A percentile compares a stretch with the other conserved stretches of the same genome.
Evolutionary conservation across 768 basidiomycete genomes (phyloP).

Genomic region (Auricularia sp.): DNA sequence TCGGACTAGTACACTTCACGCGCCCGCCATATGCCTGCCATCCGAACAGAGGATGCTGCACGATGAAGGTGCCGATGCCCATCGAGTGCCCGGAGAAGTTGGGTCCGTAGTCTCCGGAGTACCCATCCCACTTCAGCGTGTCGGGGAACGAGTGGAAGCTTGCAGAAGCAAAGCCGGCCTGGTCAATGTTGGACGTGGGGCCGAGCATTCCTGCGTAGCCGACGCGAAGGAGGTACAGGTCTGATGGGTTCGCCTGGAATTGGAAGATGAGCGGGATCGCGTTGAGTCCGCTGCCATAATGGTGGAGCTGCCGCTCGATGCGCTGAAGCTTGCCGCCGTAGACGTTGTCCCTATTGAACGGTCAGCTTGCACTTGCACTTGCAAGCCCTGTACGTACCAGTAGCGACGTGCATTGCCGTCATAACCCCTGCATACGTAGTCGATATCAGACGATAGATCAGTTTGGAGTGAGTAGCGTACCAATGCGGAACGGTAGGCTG

Average conservation of each 20-base stretch:
- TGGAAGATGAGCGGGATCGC: constrained; percentile 43
- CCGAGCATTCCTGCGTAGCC: constrained; percentile 45
- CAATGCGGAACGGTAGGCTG: constrained; percentile 50
- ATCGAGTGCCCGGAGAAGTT: constrained; percentile 47
- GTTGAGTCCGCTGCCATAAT: constrained; percentile 49
- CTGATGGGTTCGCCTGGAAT: constrained; percentile 37
- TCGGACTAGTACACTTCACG: constrained; percentile 28
- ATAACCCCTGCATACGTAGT: constrained; percentile 26
- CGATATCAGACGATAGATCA: background rate
- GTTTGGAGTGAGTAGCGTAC: constrained; percentile 10
- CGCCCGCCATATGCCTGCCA: constrained; percentile 52
- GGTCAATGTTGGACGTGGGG: constrained; percentile 46
- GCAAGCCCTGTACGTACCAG: constrained; percentile 27
- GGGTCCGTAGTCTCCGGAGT: constrained; percentile 52
- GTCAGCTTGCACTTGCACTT: background rate
- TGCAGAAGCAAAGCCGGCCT: constrained; percentile 48
- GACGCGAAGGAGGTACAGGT: constrained; percentile 42
- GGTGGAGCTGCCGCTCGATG: constrained; percentile 49
- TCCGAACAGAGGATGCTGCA: constrained; percentile 48
- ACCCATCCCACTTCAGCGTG: constrained; percentile 47
- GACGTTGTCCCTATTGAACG: constrained; percentile 38
- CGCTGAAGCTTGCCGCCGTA: constrained; percentile 47
- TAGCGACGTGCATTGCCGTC: constrained; percentile 50
- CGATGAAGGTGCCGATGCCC: constrained; percentile 34
- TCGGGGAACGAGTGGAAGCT: constrained; percentile 52